phyloP scores from a whole-genome alignment of 2,329 filamentous ascomycete species.

The Teratosphaeria epicoccoides region DNA sequence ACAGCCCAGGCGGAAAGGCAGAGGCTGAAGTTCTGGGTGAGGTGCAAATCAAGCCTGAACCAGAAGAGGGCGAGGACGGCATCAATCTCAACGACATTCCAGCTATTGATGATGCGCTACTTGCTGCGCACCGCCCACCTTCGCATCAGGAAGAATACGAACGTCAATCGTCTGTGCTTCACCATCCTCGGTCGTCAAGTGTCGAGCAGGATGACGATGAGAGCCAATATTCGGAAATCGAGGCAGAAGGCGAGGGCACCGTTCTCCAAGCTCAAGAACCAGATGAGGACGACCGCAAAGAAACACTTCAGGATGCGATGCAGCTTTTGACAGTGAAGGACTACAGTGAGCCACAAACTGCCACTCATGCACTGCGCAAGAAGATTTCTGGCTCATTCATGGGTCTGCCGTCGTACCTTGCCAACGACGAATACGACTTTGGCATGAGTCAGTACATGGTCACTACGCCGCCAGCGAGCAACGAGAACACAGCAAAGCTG shows the following conservation, averaged over 20 bases:
- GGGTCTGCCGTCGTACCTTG: slow-evolving; percentile 28
- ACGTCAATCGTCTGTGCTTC: slow-evolving; percentile 44
- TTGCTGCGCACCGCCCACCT: slow-evolving; percentile 41
- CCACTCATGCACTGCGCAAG: slow-evolving; percentile 1
- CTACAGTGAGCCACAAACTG: slow-evolving; percentile 20
- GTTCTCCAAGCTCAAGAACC: slow-evolving; percentile 11
- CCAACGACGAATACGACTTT: slow-evolving; percentile 43
- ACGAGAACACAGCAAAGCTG: slow-evolving; percentile 13
- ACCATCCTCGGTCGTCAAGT: slow-evolving; percentile 31
- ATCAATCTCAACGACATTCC: slow-evolving; percentile 57
- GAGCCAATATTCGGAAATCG: slow-evolving; percentile 42
- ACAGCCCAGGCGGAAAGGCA: slow-evolving; percentile 30
- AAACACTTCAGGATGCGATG: slow-evolving; percentile 26
- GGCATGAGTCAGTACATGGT: slow-evolving; percentile 46
- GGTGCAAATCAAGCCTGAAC: slow-evolving; percentile 59
- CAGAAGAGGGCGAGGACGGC: slow-evolving; percentile 46
- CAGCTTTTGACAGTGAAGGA: slow-evolving; percentile 25
- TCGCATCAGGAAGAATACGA: slow-evolving; percentile 33
- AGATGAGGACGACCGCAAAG: slow-evolving; percentile 18
- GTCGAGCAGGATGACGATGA: slow-evolving; percentile 40
- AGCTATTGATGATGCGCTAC: slow-evolving; percentile 19
- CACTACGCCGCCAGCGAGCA: slow-evolving; percentile 30
- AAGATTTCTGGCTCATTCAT: slow-evolving; percentile 15
- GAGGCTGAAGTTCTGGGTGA: slow-evolving; percentile 50
- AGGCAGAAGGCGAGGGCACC: slow-evolving; percentile 22